These are phyloP conservation scores for Fagus sylvatica DNA, from an alignment of 306 rosid species.

Conservation along the genomic window DNA sequence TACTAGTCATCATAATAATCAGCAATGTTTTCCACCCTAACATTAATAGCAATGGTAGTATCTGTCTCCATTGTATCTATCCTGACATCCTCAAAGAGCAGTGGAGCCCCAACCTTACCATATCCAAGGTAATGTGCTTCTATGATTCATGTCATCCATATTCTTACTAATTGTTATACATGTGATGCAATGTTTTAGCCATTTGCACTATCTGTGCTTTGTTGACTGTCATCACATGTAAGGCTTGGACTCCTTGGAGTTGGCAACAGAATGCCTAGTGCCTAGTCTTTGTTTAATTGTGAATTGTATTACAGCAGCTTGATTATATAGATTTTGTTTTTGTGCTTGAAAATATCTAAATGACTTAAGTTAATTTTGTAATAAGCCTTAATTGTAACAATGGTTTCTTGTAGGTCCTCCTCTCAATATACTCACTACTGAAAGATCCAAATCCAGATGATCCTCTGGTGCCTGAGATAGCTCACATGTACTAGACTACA, in stretches of 20 bases:
- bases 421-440: slow-evolving; percentile 60
- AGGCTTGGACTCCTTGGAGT: background rate
- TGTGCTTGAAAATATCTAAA: background rate
- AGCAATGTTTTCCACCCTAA: slow-evolving; percentile 37
- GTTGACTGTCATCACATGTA: background rate
- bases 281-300: background rate
- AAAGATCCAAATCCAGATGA: slow-evolving; percentile 71
- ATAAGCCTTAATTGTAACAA: background rate
- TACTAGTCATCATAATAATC: slow-evolving; percentile 6
- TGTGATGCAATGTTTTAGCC: background rate
- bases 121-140: slow-evolving; percentile 40
- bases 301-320: background rate
- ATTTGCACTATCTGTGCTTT: background rate
- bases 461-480: slow-evolving; percentile 64
- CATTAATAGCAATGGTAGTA: slow-evolving; percentile 56
- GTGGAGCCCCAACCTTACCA: slow-evolving; percentile 60
- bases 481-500: slow-evolving; percentile 56
- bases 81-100: slow-evolving; percentile 58
- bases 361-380: background rate
- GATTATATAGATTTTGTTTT: background rate
- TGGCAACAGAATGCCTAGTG: background rate
- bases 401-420: slow-evolving; percentile 48
- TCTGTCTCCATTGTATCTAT: no score
- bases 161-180: background rate
- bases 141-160: background rate